These are phyloP conservation scores for Stentor roeselii DNA, from an alignment of 73 alveolate species.

Conservation along the genomic window DNA sequence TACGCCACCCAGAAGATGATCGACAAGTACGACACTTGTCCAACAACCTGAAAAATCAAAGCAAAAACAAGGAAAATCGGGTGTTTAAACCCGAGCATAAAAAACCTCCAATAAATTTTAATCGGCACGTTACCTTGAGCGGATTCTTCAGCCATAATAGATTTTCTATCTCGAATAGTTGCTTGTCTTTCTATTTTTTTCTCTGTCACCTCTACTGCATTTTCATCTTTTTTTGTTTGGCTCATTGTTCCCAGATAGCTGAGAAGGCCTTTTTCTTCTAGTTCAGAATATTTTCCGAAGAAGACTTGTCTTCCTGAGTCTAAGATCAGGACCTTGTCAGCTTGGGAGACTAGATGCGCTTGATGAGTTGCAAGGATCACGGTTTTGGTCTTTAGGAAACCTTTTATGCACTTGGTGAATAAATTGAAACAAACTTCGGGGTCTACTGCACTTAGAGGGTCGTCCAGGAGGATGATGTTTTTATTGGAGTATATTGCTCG, in stretches of 20 bases:
- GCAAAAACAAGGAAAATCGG: neutral
- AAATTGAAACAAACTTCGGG: slow-evolving; percentile 60
- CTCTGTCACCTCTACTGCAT: neutral
- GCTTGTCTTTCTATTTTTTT: neutral
- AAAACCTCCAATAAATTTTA: neutral
- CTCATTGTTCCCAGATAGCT: neutral
- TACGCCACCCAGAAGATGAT: neutral
- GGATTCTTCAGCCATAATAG: slow-evolving; percentile 7
- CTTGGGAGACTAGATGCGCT: slow-evolving; percentile 16
- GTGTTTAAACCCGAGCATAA: neutral
- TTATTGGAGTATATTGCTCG: slow-evolving; percentile 71
- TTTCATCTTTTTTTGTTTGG: neutral
- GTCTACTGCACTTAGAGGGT: slow-evolving; percentile 75
- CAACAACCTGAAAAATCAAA: neutral
- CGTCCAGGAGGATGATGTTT: slow-evolving; percentile 70
- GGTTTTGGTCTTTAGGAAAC: slow-evolving; percentile 41
- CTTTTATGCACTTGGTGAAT: slow-evolving; percentile 52
- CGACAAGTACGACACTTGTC: neutral
- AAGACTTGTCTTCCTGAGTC: slow-evolving; percentile 34
- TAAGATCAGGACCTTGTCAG: slow-evolving; percentile 49
- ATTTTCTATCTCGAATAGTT: neutral
- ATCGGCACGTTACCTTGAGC: slow-evolving; percentile 9
- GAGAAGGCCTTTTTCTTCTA: neutral
- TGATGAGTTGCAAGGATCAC: slow-evolving; percentile 21
- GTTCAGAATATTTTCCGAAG: neutral